Evolutionary conservation across 495 filamentous ascomycete species (phyloP).

Genomic region (Penicillium lagena): DNA sequence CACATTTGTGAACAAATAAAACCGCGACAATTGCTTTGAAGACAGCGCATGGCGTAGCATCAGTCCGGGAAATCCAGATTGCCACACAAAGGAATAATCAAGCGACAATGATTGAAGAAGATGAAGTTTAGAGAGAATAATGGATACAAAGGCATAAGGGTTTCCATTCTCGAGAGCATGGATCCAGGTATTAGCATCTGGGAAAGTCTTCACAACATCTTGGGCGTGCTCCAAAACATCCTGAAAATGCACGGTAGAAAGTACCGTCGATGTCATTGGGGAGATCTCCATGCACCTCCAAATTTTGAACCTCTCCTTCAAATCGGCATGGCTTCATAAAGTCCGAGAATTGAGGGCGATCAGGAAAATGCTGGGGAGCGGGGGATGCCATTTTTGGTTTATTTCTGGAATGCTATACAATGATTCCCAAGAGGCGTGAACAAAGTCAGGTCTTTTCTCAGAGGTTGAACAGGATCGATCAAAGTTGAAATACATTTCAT

Average conservation of each 20-base stretch:
- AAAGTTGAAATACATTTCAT: too few relatives aligned
- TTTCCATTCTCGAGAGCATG: constrained; percentile 4
- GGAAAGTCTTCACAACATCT: constrained; percentile 4
- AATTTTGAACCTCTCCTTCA: constrained; percentile 9
- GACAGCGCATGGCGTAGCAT: constrained; percentile 9
- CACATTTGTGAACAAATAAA: constrained; percentile 1
- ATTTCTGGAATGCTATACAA: too few relatives aligned
- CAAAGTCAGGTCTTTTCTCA: too few relatives aligned
- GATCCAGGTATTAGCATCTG: constrained; percentile 4
- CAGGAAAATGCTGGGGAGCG: constrained; percentile 20
- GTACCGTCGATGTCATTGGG: constrained; percentile 26
- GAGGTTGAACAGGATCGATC: too few relatives aligned
- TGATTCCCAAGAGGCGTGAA: too few relatives aligned
- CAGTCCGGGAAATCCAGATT: constrained; percentile 8
- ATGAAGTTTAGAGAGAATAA: constrained; percentile 8
- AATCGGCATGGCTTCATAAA: constrained; percentile 17
- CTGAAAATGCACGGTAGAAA: constrained; percentile 16
- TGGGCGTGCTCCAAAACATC: constrained; percentile 5
- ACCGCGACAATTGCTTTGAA: neutral
- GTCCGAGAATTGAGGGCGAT: constrained; percentile 9
- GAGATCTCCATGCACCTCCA: constrained; percentile 17
- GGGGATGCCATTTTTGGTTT: too few relatives aligned
- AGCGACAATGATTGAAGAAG: constrained; percentile 1
- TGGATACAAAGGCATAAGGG: constrained; percentile 5
- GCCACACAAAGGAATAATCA: constrained; percentile 10